Base-by-base conservation (phyloP, 2,329 filamentous ascomycete genomes). In the Ophiobolus disseminans region DNA sequence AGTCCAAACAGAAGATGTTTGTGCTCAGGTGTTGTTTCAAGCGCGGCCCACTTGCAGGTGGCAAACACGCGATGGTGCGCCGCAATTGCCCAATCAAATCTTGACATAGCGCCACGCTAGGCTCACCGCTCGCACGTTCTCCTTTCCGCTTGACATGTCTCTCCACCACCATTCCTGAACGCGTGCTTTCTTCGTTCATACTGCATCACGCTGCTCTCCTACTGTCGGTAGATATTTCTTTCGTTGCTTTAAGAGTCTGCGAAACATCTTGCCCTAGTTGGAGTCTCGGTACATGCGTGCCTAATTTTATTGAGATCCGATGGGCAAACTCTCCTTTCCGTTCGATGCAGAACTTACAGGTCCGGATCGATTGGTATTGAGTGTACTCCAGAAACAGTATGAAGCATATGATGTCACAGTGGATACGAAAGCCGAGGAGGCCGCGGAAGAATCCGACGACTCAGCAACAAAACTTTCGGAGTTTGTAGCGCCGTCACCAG, bases 311-410 rank as follows among this genome's bases (percentile, higher is more conserved):
- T 34, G 14, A 25, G 40, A 34, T 11, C 26, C 28, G 11, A 71
- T 69, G 66, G 66, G 65, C 50, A 63, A 63, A 36, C 53, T 72
- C 4, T 58, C 64, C 31, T 69, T 68, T 36, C 58, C 62, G 41
- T 59, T 58, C 10, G 65, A 68, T 55, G 62, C 62, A 32, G 62
- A 69, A 40, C 63, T 72, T 10, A 70, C 67, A 3, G 50, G 44
- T 5, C 63, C 63, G 28, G 68, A 72, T 40, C 66, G 62, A 20
- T 46, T 70, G 35, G 65, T 72, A 14, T 26, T 72, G 36, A 54
- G 61, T 5, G 53, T 69, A 13, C 41, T 72, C 26, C 55, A 65
- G 38, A 68, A 65, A 34, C 60, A 70, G 38, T 67, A 64, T 20
- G 63, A 68, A 17, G 36, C 53, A 13, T 34, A 57, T 22, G 51